A percentile compares a stretch with the other conserved stretches of the same genome.
Evolutionary conservation across 2,329 filamentous ascomycete species (phyloP).

Genomic region (Rutstroemia sp.): DNA sequence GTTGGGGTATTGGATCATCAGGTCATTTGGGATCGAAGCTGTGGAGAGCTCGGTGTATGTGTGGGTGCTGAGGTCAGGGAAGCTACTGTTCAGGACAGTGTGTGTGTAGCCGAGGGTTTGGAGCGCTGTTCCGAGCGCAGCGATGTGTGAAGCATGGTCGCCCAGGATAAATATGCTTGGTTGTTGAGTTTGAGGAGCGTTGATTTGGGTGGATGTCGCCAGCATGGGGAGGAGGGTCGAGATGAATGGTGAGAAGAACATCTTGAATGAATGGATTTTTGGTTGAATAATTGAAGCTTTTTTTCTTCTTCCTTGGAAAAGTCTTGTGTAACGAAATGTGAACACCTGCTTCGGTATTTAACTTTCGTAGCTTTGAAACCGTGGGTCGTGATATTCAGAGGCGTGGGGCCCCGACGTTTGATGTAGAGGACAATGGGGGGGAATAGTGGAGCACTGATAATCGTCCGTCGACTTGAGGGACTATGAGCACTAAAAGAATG

Average conservation of each 20-base stretch:
- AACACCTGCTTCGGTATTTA: too few relatives aligned
- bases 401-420: not conserved
- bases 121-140: not conserved
- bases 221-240: slow-evolving; percentile 3
- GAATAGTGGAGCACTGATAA: not conserved
- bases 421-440: not conserved
- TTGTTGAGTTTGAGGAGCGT: not conserved
- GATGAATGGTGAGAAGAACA: slow-evolving; percentile 9
- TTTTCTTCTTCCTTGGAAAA: too few relatives aligned
- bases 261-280: not conserved
- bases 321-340: too few relatives aligned
- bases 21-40: not conserved
- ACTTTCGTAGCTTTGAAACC: too few relatives aligned
- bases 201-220: slow-evolving; percentile 3
- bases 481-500: not conserved
- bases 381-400: not conserved
- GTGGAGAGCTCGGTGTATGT: not conserved
- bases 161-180: slow-evolving; percentile 6
- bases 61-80: not conserved
- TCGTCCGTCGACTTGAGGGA: too few relatives aligned
- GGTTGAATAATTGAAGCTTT: too few relatives aligned
- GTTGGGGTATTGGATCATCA: slow-evolving; percentile 1
- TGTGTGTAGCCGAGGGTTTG: slow-evolving; percentile 2
- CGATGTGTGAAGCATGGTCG: not conserved
- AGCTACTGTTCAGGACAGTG: not conserved